Percentiles rank a stretch among this genome's conserved stretches.
phyloP scores from a whole-genome alignment of 495 filamentous ascomycete genomes.

The Neurospora sp. region DNA sequence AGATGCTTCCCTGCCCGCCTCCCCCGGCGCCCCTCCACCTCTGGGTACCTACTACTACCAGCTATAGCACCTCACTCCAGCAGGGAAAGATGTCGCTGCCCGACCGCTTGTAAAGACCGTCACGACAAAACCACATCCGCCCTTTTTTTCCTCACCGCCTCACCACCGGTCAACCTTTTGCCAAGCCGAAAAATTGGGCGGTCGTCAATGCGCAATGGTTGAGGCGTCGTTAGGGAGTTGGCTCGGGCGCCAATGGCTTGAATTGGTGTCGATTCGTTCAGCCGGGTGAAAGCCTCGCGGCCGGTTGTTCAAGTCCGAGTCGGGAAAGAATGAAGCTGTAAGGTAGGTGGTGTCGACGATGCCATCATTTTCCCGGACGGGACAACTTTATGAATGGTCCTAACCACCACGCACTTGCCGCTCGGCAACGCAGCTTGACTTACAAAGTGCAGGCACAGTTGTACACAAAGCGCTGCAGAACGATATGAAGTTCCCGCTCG shows the following conservation, averaged over 20 bases:
- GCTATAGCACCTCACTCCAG: neutral
- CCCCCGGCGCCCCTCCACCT: neutral
- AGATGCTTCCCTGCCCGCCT: neutral
- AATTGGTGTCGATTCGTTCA: constrained; percentile 8
- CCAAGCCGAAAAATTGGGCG: constrained; percentile 3
- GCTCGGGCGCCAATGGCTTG: constrained; percentile 17
- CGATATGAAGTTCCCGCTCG: neutral
- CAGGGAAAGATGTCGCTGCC: constrained; percentile 9
- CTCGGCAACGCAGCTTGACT: neutral
- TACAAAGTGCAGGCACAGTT: neutral
- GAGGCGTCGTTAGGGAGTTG: constrained; percentile 5
- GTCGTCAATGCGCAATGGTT: constrained; percentile 2
- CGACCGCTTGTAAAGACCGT: constrained; percentile 4
- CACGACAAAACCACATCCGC: neutral
- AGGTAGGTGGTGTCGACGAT: neutral
- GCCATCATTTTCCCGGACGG: neutral
- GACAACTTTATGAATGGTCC: neutral
- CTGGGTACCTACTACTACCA: neutral
- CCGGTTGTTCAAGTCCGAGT: neutral
- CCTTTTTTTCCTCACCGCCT: constrained; percentile 12
- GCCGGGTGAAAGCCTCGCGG: constrained; percentile 1
- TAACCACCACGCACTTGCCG: neutral
- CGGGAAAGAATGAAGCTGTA: neutral
- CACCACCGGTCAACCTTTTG: constrained; percentile 4
- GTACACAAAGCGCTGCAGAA: neutral